Conservation (phyloP, 257 asterid species). For the Primulina eburnea region DNA sequence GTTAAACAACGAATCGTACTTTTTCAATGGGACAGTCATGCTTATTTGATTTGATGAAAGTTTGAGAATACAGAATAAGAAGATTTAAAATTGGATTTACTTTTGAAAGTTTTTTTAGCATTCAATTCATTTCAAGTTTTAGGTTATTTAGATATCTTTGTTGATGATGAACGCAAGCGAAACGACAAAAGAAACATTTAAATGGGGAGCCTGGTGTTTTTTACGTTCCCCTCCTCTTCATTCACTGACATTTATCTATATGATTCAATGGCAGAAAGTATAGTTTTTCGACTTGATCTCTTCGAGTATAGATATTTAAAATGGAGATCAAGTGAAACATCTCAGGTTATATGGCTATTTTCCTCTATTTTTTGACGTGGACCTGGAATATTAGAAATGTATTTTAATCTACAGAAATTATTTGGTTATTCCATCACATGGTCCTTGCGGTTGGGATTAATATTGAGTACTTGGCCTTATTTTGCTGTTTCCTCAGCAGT, state of each 20-base stretch:
- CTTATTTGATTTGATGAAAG: not conserved
- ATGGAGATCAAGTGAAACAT: not conserved
- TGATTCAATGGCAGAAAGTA: too few species aligned
- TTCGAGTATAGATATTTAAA: not conserved
- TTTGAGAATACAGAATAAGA: not conserved
- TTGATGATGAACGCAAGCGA: not conserved
- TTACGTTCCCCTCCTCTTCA: constrained; percentile 1
- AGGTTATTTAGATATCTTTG: not conserved
- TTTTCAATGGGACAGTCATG: not conserved
- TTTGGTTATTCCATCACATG: not conserved
- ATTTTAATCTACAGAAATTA: not conserved
- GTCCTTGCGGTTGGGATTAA: constrained; percentile 10
- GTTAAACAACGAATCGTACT: not conserved
- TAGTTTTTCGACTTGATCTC: not conserved
- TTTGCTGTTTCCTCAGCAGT: not conserved
- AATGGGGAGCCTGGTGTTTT: not conserved
- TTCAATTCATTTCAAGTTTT: not conserved
- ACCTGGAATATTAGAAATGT: not conserved
- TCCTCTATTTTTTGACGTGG: not conserved
- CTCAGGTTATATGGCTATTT: not conserved
- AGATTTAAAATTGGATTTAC: too few species aligned
- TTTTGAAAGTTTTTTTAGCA: not conserved
- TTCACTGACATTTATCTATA: not conserved
- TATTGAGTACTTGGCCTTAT: not conserved
- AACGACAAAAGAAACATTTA: not conserved